Evolutionary conservation across 371 early-diverging fungal species (phyloP).

Genomic region (Mucor piriformis): DNA sequence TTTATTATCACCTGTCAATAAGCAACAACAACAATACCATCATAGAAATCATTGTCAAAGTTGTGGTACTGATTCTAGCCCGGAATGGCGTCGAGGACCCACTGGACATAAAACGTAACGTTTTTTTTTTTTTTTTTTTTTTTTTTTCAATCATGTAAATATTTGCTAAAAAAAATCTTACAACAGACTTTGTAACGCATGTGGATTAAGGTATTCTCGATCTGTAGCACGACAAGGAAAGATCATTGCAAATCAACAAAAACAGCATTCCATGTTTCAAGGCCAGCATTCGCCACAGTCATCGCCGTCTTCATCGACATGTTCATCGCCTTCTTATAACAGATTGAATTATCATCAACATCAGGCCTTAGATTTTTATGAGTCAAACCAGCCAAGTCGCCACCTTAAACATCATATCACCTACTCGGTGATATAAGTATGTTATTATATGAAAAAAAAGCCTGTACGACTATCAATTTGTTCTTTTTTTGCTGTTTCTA

Average conservation of each 20-base stretch:
- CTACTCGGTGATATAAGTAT: not conserved
- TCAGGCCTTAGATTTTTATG: not conserved
- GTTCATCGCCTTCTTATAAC: conserved; percentile 6
- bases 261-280: conserved; percentile 30
- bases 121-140: not conserved
- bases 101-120: conserved; percentile 55
- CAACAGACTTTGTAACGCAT: conserved; percentile 56
- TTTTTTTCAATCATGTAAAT: not conserved
- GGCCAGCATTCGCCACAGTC: conserved; percentile 17
- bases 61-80: conserved; percentile 50
- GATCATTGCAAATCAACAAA: conserved; percentile 16
- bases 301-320: not conserved
- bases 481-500: too few species aligned
- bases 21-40: not conserved
- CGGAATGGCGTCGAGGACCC: conserved; percentile 56
- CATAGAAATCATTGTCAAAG: conserved; percentile 37
- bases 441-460: too few species aligned
- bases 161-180: too few species aligned
- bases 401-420: not conserved
- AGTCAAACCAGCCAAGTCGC: not conserved
- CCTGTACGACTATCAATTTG: too few species aligned
- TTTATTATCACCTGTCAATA: conserved; percentile 2
- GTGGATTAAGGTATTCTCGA: conserved; percentile 50
- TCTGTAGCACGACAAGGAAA: conserved; percentile 47
- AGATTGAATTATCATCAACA: not conserved